Conservation (phyloP, 805 yeast genomes). For the Wickerhamomyces bovis region DNA sequence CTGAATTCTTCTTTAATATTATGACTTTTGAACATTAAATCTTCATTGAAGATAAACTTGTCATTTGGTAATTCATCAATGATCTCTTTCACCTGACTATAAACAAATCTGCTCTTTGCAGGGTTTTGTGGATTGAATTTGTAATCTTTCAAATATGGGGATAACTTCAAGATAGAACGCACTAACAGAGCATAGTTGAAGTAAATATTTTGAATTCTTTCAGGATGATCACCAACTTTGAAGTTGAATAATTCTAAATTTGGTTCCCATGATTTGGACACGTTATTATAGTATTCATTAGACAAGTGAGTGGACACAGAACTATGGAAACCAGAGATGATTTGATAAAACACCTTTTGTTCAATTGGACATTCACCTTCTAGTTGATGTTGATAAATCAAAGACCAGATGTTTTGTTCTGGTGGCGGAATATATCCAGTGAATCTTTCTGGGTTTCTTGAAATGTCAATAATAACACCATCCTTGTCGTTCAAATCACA, state of each 20-base stretch:
- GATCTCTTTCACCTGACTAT: conserved; percentile 32
- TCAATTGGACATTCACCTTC: conserved; percentile 65
- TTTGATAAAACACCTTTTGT: conserved; percentile 79
- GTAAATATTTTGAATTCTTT: conserved; percentile 81
- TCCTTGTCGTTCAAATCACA: conserved; percentile 63
- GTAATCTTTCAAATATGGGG: conserved; percentile 44
- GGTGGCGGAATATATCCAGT: conserved; percentile 96
- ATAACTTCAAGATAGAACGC: conserved; percentile 69
- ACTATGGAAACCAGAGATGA: conserved; percentile 92
- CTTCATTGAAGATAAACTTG: conserved; percentile 42
- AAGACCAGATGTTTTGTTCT: conserved; percentile 87
- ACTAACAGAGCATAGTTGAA: conserved; percentile 87
- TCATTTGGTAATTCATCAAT: conserved; percentile 19
- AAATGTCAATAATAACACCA: conserved; percentile 78
- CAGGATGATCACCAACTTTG: conserved; percentile 84
- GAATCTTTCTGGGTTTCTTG: conserved; percentile 90
- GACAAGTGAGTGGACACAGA: conserved; percentile 91
- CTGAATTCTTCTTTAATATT: conserved; percentile 82
- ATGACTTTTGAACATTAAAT: conserved; percentile 41
- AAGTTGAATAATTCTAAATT: conserved; percentile 76
- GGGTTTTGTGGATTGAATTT: conserved; percentile 39
- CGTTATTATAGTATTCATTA: conserved; percentile 68
- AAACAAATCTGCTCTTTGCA: conserved; percentile 38
- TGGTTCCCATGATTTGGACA: conserved; percentile 79
- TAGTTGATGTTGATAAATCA: conserved; percentile 73